Evolutionary conservation across 768 basidiomycete species (phyloP).

Genomic region (Asterophora parasitica): DNA sequence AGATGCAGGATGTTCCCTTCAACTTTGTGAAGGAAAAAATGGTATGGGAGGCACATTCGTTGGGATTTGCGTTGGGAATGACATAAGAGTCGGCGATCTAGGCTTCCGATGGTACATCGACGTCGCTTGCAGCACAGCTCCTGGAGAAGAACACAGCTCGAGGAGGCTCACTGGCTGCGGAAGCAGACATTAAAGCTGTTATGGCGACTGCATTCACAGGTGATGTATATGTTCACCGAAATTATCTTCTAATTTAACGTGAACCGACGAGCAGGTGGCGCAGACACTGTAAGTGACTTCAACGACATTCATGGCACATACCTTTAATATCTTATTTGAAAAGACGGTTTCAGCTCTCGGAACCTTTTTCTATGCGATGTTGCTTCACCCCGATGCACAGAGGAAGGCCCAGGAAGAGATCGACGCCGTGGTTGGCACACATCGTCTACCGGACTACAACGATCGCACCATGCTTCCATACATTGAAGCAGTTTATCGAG

Average conservation of each 20-base stretch:
- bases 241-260: not conserved
- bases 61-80: not conserved
- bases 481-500: constrained; percentile 33
- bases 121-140: constrained; percentile 9
- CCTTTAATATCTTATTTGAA: not conserved
- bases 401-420: constrained; percentile 33
- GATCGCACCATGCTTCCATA: constrained; percentile 36
- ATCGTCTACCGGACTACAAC: constrained; percentile 33
- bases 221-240: not conserved
- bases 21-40: constrained; percentile 14
- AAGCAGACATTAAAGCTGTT: constrained; percentile 11
- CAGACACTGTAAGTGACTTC: constrained; percentile 13
- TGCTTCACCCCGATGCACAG: constrained; percentile 17
- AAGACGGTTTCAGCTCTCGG: constrained; percentile 12
- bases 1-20: constrained; percentile 15
- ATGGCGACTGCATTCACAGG: constrained; percentile 15
- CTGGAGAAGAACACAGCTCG: constrained; percentile 1
- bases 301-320: too few relatives aligned
- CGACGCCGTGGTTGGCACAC: constrained; percentile 31
- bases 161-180: not conserved
- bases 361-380: constrained; percentile 20
- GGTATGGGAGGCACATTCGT: not conserved
- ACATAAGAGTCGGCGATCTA: not conserved
- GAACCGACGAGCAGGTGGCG: constrained; percentile 2
- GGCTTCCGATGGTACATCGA: constrained; percentile 2